These are phyloP conservation scores for Fusarium nematophilum DNA, from an alignment of 2,329 filamentous ascomycete species.

Conservation along the genomic window DNA sequence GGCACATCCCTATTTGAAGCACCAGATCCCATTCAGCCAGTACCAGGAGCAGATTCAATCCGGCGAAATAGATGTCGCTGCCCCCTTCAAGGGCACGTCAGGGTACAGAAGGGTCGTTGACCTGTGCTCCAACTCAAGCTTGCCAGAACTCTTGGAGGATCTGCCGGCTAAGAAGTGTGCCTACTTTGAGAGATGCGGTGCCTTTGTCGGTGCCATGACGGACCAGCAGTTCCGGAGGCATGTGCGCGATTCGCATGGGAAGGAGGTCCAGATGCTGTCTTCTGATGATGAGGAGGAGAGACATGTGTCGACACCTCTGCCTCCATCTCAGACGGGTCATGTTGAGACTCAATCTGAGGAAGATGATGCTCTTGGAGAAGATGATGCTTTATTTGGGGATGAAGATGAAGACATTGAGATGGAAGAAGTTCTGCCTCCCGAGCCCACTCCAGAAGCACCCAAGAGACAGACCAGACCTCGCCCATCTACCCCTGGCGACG, in stretches of 20 bases:
- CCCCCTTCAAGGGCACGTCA: too few species aligned
- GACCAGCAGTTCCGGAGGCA: constrained; percentile 17
- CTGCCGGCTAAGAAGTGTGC: constrained; percentile 14
- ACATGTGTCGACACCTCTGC: neutral
- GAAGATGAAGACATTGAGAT: neutral
- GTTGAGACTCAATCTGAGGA: too few species aligned
- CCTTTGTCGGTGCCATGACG: constrained; percentile 12
- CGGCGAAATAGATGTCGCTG: too few species aligned
- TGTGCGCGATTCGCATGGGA: neutral
- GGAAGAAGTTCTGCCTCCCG: neutral
- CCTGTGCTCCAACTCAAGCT: neutral
- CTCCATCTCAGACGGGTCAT: too few species aligned
- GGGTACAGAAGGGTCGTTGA: too few species aligned
- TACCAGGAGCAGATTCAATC: too few species aligned
- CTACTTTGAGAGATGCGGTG: constrained; percentile 29
- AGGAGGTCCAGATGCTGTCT: constrained; percentile 3
- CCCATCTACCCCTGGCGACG: too few species aligned
- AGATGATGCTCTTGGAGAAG: too few species aligned
- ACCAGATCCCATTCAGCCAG: too few species aligned
- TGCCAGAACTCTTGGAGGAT: too few species aligned
- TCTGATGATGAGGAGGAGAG: constrained; percentile 2
- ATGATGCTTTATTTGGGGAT: too few species aligned
- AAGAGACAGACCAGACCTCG: neutral
- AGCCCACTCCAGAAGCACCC: neutral
- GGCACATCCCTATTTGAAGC: too few species aligned